Evolutionary conservation across 2,329 filamentous ascomycete genomes (phyloP), one percentile per base, ranked within the genome.

Genomic region (Sarocladium brachiariae): DNA sequence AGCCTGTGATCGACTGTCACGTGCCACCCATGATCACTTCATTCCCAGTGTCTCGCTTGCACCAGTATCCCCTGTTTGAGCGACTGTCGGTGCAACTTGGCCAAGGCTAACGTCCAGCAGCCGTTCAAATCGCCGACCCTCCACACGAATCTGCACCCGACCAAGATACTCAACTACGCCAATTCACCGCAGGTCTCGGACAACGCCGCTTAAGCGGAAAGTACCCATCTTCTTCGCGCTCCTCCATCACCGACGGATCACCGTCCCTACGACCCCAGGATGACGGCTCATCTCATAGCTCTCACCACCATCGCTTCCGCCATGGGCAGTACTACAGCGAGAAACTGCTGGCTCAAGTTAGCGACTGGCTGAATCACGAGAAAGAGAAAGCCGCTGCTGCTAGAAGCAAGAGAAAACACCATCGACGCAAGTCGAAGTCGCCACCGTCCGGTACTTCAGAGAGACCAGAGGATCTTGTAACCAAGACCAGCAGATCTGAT

Each of bases 321-420:
- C 62, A 65, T 52, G 63, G 61, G 16, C 64, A 65, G 50, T 69
- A 73, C 51, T 65, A 72, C 47, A 73, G 73, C 49, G 73, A 83
- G 57, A 78, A 75, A 55, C 67, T 95, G 7, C 69, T 93, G 24
- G 76, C 83, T 18, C 88, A 95, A 62, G 83, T 96, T 13, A 77
- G 80, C 23, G 82, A 88, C 56, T 97, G 92, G 92, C 71, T 96
- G 34, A 82, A 91, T 58, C 80, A 84, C 47, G 90, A 96, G 68
- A 86, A 84, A 61, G 69, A 74, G 27, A 81, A 82, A 58, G 76
- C 77, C 34, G 46, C 5, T 30, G 46, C 46, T 10, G 45, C 45
- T 16, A 67, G 74, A 9, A 74, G 75, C 48, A 81, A 76, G 61
- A 75, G 62, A 57, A 73, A 60, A 53, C 60, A 58, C 49, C 53